Evolutionary conservation across 768 basidiomycete genomes (phyloP), one percentile per base, ranked within the genome.

Genomic region (Boletus sensibilis): DNA sequence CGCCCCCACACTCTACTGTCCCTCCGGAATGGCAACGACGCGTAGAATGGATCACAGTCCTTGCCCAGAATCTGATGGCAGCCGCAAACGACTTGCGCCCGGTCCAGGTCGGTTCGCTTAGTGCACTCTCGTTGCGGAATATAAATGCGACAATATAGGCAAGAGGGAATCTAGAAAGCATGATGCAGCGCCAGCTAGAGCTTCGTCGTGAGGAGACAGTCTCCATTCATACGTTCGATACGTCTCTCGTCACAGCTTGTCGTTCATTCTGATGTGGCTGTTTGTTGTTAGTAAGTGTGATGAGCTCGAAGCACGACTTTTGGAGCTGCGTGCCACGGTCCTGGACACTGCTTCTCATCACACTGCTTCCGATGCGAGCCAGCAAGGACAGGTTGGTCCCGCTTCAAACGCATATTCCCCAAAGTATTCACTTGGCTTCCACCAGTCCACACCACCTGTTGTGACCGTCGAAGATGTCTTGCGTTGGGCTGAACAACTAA

Each of bases 11-110:
- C 33, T 67, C 79, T 37, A 72, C 63, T 12, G 50, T 71, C 41
- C 75, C 76, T 53, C 86, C 88, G 27, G 85, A 89, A 57, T 94
- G 90, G 89, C 80, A 84, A 50, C 76, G 82, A 48, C 83, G 87
- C 52, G 77, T 89, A 2, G 88, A 92, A 66, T 92, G 92, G 88
- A 87, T 94, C 50, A 84, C 80, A 12, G 77, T 90, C 2, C 80
- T 93, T 51, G 84, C 84, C 8, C 88, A 92, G 69, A 96, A 95
- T 69, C 79, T 96, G 54, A 91, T 94, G 84, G 90, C 87, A 14
- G 89, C 90, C 18, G 90, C 90, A 37, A 96, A 96, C 65, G 92
- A 94, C 64, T 73, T 95, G 49, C 83, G 94, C 25, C 93, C 92
- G 1, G 88, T 94, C 5, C 93, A 95, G 81, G 92, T 86, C 25